Evolutionary conservation across 2,329 filamentous ascomycete genomes (phyloP).

Genomic region (Paracamarosporium sp.): DNA sequence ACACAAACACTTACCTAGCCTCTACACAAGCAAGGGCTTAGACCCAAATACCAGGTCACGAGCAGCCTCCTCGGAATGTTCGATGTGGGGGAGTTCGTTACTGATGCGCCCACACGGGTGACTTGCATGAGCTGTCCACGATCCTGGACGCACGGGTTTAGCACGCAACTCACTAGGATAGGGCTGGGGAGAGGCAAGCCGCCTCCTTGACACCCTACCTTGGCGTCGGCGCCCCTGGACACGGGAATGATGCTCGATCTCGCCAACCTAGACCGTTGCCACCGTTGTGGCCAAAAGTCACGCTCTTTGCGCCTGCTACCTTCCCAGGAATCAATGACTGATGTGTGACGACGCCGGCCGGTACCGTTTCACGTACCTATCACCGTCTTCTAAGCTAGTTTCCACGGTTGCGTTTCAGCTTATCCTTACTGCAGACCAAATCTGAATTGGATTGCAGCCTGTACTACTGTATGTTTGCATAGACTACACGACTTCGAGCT

Average conservation of each 20-base stretch:
- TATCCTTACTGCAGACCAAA: slow-evolving; percentile 33
- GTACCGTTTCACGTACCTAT: slow-evolving; percentile 31
- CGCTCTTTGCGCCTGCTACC: slow-evolving; percentile 9
- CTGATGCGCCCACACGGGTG: slow-evolving; percentile 34
- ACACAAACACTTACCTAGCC: slow-evolving; percentile 25
- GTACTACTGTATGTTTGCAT: slow-evolving; percentile 30
- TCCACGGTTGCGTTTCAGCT: slow-evolving; percentile 24
- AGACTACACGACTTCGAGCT: slow-evolving; percentile 2
- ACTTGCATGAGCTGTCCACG: slow-evolving; percentile 33
- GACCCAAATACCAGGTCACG: slow-evolving; percentile 37
- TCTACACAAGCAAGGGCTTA: slow-evolving; percentile 35
- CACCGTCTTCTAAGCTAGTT: slow-evolving; percentile 21
- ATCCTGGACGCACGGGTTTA: slow-evolving; percentile 17
- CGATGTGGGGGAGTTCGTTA: slow-evolving; percentile 33
- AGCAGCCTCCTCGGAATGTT: slow-evolving; percentile 33
- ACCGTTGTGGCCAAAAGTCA: slow-evolving; percentile 3
- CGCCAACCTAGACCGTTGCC: slow-evolving; percentile 10
- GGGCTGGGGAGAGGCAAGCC: background rate
- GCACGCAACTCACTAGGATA: slow-evolving; percentile 10
- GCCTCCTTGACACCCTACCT: background rate
- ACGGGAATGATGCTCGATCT: slow-evolving; percentile 2
- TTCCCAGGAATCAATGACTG: slow-evolving; percentile 26
- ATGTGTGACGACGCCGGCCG: slow-evolving; percentile 34
- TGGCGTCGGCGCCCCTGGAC: background rate
- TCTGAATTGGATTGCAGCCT: slow-evolving; percentile 24